Evolutionary conservation across 2,329 filamentous ascomycete species (phyloP), one percentile per base, ranked within the genome.

Genomic region (Cryphonectria radicalis): DNA sequence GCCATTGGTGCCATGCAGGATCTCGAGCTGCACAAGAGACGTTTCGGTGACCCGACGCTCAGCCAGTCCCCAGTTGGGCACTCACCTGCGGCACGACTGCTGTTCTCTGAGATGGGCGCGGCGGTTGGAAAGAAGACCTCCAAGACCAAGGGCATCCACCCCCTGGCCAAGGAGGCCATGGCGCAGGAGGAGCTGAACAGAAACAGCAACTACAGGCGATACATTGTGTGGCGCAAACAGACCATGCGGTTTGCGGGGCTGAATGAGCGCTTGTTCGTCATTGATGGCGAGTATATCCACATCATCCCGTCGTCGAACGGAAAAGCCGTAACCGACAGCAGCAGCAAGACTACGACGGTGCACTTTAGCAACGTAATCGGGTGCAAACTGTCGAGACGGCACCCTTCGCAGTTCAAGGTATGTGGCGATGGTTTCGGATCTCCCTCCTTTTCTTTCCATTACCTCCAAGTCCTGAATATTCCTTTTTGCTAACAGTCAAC

Each of bases 211-310:
- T 92, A 93, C 82, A 91, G 93, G 77, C 92, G 91, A 76, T 96
- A 94, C 81, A 90, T 89, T 17, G 93, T 97, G 22, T 92, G 92
- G 84, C 90, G 93, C 74, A 93, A 94, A 80, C 92, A 95, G 80
- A 91, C 92, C 11, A 93, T 96, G 87, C 90, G 92, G 35, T 92
- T 96, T 76, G 90, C 93, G 59, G 90, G 89, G 4, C 88, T 92
- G 77, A 92, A 93, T 72, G 92, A 94, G 76, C 89, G 92, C 71
- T 88, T 93, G 13, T 84, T 96, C 59, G 90, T 92, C 63, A 93
- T 97, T 74, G 93, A 95, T 76, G 92, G 92, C 72, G 93, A 97
- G 79, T 96, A 95, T 79, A 89, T 97, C 73, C 93, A 95, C 80
- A 94, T 97, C 76, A 91, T 94, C 87, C 92, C 93, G 37, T 86